Evolutionary conservation across 208 protist genomes (phyloP).

Genomic region (Leishmania arabica): DNA sequence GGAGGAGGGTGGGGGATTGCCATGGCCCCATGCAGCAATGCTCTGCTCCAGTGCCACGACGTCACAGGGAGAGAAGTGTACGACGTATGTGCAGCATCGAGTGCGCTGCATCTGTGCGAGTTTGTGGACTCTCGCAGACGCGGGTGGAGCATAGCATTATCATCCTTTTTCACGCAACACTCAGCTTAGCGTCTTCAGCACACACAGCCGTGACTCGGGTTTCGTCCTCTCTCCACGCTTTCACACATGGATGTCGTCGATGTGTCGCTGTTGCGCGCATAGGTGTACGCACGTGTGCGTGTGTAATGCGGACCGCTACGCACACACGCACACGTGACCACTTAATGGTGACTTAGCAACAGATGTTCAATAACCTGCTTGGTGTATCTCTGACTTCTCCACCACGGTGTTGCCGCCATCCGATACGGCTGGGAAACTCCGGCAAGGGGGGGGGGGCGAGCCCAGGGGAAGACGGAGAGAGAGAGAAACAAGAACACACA

Average conservation of each 20-base stretch:
- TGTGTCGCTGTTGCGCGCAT: neutral
- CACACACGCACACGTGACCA: neutral
- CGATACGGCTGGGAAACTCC: neutral
- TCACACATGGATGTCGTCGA: neutral
- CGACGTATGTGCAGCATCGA: constrained; percentile 1
- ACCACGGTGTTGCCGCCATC: neutral
- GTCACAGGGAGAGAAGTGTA: neutral
- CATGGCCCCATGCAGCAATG: neutral
- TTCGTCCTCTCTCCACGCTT: neutral
- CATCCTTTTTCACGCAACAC: neutral
- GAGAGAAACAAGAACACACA: neutral
- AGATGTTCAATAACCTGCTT: neutral
- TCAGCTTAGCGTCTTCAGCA: neutral
- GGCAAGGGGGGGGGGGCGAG: neutral
- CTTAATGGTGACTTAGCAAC: neutral
- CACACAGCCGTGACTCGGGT: neutral
- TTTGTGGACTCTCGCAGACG: neutral
- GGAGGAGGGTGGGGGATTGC: neutral
- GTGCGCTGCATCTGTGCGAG: neutral
- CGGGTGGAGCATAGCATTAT: neutral
- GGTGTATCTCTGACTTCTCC: neutral
- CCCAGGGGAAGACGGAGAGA: neutral
- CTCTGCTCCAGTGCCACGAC: neutral
- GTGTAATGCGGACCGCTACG: neutral
- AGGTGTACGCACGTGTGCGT: neutral